Evolutionary conservation across 2,329 filamentous ascomycete genomes (phyloP).

Genomic region (Sporothrix variecibatus): DNA sequence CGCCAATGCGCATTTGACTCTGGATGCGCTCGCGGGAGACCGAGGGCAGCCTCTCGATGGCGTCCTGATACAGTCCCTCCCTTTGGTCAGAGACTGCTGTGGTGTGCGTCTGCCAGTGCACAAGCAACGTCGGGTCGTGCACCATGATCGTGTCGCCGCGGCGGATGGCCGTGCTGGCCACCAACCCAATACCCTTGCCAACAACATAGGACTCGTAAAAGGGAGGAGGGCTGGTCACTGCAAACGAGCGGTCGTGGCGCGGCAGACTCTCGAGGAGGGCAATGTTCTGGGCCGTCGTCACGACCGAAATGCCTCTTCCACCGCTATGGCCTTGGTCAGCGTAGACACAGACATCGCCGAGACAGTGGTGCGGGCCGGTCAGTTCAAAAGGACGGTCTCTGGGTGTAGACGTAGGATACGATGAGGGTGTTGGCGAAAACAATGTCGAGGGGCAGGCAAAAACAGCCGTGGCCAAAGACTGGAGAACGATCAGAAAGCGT

Average conservation of each 20-base stretch:
- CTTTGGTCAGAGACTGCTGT: background rate
- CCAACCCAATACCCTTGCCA: constrained; percentile 42
- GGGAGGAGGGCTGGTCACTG: constrained; percentile 28
- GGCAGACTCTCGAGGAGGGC: background rate
- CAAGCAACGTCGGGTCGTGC: constrained; percentile 37
- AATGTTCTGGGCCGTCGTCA: background rate
- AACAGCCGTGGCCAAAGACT: background rate
- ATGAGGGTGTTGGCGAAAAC: background rate
- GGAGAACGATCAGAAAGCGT: background rate
- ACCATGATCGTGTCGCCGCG: constrained; percentile 42
- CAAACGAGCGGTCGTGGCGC: background rate
- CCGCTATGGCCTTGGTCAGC: background rate
- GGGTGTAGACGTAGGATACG: background rate
- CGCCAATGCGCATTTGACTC: constrained; percentile 35
- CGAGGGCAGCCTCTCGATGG: constrained; percentile 36
- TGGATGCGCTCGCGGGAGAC: constrained; percentile 34
- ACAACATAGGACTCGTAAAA: constrained; percentile 37
- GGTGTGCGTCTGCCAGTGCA: constrained; percentile 33
- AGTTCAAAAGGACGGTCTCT: background rate
- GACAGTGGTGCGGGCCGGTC: background rate
- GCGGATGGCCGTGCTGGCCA: constrained; percentile 40
- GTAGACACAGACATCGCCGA: constrained; percentile 18
- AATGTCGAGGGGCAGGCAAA: background rate
- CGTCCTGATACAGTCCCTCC: constrained; percentile 36
- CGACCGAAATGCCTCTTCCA: background rate